These are phyloP conservation scores for Cercospora sojina DNA, from an alignment of 2,329 filamentous ascomycete genomes.

Conservation along the genomic window DNA sequence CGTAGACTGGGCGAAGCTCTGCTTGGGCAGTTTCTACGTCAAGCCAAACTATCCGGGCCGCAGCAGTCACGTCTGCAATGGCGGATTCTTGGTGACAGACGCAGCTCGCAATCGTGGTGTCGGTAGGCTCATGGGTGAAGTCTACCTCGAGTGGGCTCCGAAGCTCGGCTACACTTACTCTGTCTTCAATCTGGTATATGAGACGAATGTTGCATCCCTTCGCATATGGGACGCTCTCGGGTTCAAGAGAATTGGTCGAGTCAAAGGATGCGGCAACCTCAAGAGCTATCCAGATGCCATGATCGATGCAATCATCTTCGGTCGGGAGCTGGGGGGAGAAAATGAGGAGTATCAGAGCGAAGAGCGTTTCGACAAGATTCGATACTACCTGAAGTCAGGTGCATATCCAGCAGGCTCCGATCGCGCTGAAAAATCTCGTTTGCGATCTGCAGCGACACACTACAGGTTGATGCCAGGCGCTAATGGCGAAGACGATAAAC, in stretches of 20 bases:
- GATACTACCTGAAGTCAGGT: slow-evolving; percentile 91
- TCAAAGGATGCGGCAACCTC: slow-evolving; percentile 56
- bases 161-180: slow-evolving; percentile 78
- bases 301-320: slow-evolving; percentile 57
- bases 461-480: slow-evolving; percentile 70
- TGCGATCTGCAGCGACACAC: slow-evolving; percentile 89
- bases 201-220: slow-evolving; percentile 86
- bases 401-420: slow-evolving; percentile 93
- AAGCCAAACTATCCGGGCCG: slow-evolving; percentile 91
- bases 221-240: slow-evolving; percentile 89
- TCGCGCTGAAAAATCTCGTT: slow-evolving; percentile 89
- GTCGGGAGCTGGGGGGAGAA: slow-evolving; percentile 60
- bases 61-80: slow-evolving; percentile 83
- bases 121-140: slow-evolving; percentile 53
- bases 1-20: slow-evolving; percentile 74
- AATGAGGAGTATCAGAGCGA: slow-evolving; percentile 84
- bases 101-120: slow-evolving; percentile 51
- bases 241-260: slow-evolving; percentile 86
- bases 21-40: slow-evolving; percentile 88
- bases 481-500: slow-evolving; percentile 62
- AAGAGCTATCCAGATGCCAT: slow-evolving; percentile 49
- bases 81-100: slow-evolving; percentile 52
- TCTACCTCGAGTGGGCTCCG: slow-evolving; percentile 55
- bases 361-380: slow-evolving; percentile 98
- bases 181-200: slow-evolving; percentile 92